Percentiles rank a stretch among this genome's conserved stretches.
Evolutionary conservation across 2,329 filamentous ascomycete species (phyloP).

Genomic region (Fusarium pseudocircinatum): DNA sequence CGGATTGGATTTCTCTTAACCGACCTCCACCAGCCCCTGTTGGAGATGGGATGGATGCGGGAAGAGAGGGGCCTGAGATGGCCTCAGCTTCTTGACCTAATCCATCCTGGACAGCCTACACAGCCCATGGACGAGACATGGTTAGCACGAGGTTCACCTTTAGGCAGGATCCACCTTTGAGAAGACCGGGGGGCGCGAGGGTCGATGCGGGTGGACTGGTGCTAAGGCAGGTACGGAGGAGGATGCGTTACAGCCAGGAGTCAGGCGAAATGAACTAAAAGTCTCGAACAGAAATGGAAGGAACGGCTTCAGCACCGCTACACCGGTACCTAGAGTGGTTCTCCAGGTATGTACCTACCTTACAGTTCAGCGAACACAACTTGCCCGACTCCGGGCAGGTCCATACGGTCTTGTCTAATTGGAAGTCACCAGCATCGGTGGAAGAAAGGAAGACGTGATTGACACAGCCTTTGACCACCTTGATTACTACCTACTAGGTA

Average conservation of each 20-base stretch:
- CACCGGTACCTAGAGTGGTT: background rate
- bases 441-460: background rate
- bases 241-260: slow-evolving; percentile 18
- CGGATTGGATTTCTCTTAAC: slow-evolving; percentile 36
- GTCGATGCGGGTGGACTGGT: slow-evolving; percentile 24
- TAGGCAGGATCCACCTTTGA: slow-evolving; percentile 22
- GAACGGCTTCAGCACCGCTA: background rate
- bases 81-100: slow-evolving; percentile 23
- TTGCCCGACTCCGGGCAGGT: background rate
- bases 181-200: slow-evolving; percentile 14
- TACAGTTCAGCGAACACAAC: background rate
- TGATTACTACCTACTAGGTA: background rate
- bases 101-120: slow-evolving; percentile 9
- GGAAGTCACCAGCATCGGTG: background rate
- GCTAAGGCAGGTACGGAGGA: slow-evolving; percentile 42
- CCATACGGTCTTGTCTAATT: background rate
- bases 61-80: slow-evolving; percentile 35
- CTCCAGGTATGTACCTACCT: background rate
- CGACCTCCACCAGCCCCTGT: slow-evolving; percentile 30
- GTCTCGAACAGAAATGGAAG: slow-evolving; percentile 37
- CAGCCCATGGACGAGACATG: slow-evolving; percentile 18
- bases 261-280: slow-evolving; percentile 38
- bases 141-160: slow-evolving; percentile 39
- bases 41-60: slow-evolving; percentile 42
- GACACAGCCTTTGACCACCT: background rate